Evolutionary conservation across 805 yeast genomes (phyloP), one percentile per base, ranked within the genome.

Genomic region (Nakazawaea laoshanensis): DNA sequence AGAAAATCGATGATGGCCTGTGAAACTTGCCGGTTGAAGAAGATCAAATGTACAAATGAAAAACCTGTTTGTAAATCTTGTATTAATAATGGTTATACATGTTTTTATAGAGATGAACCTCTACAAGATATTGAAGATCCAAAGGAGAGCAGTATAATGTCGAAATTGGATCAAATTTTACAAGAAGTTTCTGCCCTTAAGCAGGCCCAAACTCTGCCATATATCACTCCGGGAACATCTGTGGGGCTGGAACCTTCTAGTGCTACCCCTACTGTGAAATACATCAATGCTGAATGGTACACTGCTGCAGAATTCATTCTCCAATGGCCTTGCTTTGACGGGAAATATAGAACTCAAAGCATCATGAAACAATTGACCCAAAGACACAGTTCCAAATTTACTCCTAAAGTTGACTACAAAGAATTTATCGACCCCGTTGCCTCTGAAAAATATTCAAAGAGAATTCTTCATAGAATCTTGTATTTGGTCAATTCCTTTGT

Each of bases 11-110:
- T 35, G 37, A 43, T 52, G 11, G 60, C 61, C 3, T 56, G 62
- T 35, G 35, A 47, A 6, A 26, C 39, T n/a, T 56, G 62, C 29
- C 42, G 61, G 3, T 43, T 42, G 18, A 49, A 46, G 37, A 53
- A 55, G 33, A 41, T 53, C 10, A 50, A 47, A 33, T 56, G 62
- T 19, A 17, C 34, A 10, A 35, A 30, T 27, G 38, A 35, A 16
- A 35, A 30, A 18, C 38, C 38, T 11, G 25, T 19, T 2, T 35
- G 38, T 24, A 23, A 22, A 7, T 22, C 30, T 2, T 35, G 38
- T 27, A 11, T 17, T 5, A 19, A 22, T 4, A 27, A 30, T 9
- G 22, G 20, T 14, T 30, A n/a, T 17, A 27, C 5, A 4, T 35
- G 38, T 23, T 14, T 35, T 21, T 35, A 35, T 12, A 26, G 38